Base-by-base conservation (phyloP, 768 basidiomycete species). In the Suillus americanus region DNA sequence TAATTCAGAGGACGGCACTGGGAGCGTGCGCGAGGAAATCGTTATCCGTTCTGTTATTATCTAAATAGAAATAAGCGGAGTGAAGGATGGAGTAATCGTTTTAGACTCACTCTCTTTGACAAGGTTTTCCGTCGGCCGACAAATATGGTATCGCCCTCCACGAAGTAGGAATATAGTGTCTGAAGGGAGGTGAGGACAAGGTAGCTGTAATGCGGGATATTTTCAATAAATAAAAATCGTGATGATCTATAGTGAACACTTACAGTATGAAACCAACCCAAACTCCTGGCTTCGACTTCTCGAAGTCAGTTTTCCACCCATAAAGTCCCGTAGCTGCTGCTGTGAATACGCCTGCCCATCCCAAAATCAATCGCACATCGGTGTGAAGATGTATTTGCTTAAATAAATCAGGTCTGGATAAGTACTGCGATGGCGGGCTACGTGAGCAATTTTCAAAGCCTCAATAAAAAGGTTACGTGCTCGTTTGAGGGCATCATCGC, bases 21-120 rank as follows among this genome's bases (percentile, higher is more conserved):
- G 89, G 18, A 80, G 69, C 4, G 92, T 91, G 37, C 81, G 82
- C 5, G 94, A 90, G 25, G 86, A 83, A 63, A 96, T 83, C 35
- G 88, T 91, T 77, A 98, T 86, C 67, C 90, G 88, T 74, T 98
- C 95, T 3, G 93, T 94, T 55, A 96, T 89, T 72, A 97, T 97
- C 90, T 96, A 75, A 8, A 30, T 46, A 64, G 53, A 41, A 66
- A 28, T 38, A 53, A 64, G 62, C 54, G 46, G 60, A 13, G 43
- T 16, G 38, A 60, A 33, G 57, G 30, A 64, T 18, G 28, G 20
- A 50, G 33, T 16, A 30, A 55, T 28, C 16, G n/a, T 3, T 8
- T 54, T 43, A 59, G 25, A 80, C 88, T 65, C 68, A 94, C 92
- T 64, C 93, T 84, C 75, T 93, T 94, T 18, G 92, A 91, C 67